Base-by-base conservation (phyloP, 2,329 filamentous ascomycete genomes). In the Verticillium tricorpus region DNA sequence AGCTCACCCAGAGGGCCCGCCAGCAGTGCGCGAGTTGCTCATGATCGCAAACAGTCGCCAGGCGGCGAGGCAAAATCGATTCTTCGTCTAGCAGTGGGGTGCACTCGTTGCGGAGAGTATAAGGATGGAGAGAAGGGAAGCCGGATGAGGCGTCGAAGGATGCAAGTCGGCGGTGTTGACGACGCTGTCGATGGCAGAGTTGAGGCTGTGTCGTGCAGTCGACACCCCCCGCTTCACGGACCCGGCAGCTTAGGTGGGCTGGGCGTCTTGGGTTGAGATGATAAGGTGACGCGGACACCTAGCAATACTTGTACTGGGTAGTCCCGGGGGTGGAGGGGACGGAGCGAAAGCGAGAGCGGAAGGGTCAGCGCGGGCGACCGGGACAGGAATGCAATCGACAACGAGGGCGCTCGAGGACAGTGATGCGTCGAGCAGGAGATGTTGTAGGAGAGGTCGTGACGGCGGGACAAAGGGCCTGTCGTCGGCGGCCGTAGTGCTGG, bases 351-450 rank as follows among this genome's bases (percentile, higher is more conserved):
- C 25, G 39, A 34, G 61, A 59, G 60, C 58, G 31, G 28, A 60
- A 63, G 55, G 59, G 71, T 79, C 67, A 77, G 76, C 64, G 66
- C 61, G 35, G 17, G 60, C 28, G 57, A 56, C 50, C 55, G 50
- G 39, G 22, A 60, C 17, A 14, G 45, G 11, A 50, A 22, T 50
- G n/a, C 45, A n/a, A n/a, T 50, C 45, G 45, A 25, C 45, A n/a
- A 19, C n/a, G 19, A 11, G 19, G n/a, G 9, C 5, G 45, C 19
- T 50, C 45, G 45, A 22, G 45, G 22, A 50, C 45, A 25, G 45
- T 19, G 45, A 50, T 50, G 45, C 45, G n/a, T 50, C 45, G 19
- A 50, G 45, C 17, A 50, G 45, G 19, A 50, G 19, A 50, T 25
- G 45, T 25, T 50, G 45, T n/a, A 50, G 45, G 45, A 50, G 45